Base-by-base conservation (phyloP, 2,329 filamentous ascomycete genomes). In the Venturia oleaginea region DNA sequence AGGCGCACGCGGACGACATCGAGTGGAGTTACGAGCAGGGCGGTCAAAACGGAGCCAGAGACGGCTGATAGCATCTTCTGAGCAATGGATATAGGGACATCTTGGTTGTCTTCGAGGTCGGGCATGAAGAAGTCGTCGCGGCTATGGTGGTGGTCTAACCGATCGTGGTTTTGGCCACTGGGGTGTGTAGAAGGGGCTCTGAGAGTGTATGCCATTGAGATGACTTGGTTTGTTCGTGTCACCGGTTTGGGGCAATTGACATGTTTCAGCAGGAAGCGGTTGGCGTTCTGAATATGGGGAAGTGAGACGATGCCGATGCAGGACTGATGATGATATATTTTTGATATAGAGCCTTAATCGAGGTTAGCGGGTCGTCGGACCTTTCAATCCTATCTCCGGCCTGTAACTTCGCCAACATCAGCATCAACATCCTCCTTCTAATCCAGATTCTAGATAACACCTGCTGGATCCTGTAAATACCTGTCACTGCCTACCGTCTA, bases 31-130 rank as follows among this genome's bases (percentile, higher is more conserved):
- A 96, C 93, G 95, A 97, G 83, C 32, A 97, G 76, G 24, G 92
- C 94, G 10, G 93, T 97, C 67, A 97, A 76, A 65, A 99, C 78
- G 76, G 92, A 97, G 66, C 94, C 94, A 64, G 89, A 88, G 68
- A 93, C 90, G 61, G 94, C 94, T 65, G 93, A 96, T 64, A 96
- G 76, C 94, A 99, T 99, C 80, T 93, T 94, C 79, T 97, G 93
- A 15, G 83, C 77, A 27, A 92, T 84, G 5, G 92, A 64, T 15
- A 24, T 37, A 17, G 32, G 34, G 5, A 62, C 46, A 19, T 65
- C 61, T 6, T 59, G 42, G 43, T 60, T 38, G 40, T 65, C 38
- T 24, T 51, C 61, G 2, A 19, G 24, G 2, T 51, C 61, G 17
- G 61, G 59, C 59, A 43, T 40, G 22, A 40, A 40, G 59, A 40